Evolutionary conservation across 1,139 yeast genomes (phyloP).

Genomic region (Candida freyschussii): DNA sequence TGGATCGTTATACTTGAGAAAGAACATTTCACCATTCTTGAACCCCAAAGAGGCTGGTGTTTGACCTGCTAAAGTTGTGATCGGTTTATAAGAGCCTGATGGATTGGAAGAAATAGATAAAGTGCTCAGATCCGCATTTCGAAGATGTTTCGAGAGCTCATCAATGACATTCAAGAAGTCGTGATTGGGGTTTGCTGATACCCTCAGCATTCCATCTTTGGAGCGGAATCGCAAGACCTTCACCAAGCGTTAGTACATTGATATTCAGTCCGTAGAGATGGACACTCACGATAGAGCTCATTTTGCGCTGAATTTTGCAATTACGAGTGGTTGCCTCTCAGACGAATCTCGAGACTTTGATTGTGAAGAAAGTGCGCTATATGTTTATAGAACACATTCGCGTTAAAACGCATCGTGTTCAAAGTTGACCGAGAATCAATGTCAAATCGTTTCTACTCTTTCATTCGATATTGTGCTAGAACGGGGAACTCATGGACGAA

Average conservation of each 20-base stretch:
- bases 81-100: constrained; percentile 43
- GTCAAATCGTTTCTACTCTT: no score
- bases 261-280: no score
- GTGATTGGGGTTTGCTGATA: constrained; percentile 45
- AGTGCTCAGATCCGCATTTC: constrained; percentile 28
- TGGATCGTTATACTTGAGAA: constrained; percentile 40
- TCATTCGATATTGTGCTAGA: no score
- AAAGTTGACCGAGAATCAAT: no score
- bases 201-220: constrained; percentile 76
- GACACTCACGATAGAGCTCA: constrained; percentile 13
- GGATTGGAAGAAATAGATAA: constrained; percentile 44
- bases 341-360: no score
- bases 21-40: constrained; percentile 83
- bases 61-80: constrained; percentile 38
- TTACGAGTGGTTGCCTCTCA: neutral
- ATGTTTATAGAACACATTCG: no score
- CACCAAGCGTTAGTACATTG: neutral
- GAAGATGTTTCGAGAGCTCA: constrained; percentile 29
- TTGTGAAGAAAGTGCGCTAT: no score
- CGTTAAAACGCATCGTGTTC: no score
- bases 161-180: constrained; percentile 47
- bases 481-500: no score
- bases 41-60: constrained; percentile 51
- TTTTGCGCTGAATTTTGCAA: constrained; percentile 1
- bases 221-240: constrained; percentile 70